Conservation (phyloP, 768 basidiomycete species). For the Naganishia friedmannii region DNA sequence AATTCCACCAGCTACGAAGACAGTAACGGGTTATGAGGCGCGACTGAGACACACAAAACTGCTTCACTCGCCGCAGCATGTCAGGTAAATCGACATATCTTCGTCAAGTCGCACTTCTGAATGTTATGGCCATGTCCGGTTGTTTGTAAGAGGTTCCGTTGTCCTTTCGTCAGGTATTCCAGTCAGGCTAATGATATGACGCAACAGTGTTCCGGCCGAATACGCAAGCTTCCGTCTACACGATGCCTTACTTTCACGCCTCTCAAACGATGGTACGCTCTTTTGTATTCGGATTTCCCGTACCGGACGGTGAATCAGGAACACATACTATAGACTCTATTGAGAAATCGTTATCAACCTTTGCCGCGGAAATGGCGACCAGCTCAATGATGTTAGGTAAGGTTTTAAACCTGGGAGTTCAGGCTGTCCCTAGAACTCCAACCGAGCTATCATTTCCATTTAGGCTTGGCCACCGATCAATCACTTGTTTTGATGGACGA, state of each 20-base stretch:
- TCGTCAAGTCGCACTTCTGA: slow-evolving; percentile 76
- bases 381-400: slow-evolving; percentile 84
- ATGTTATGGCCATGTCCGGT: slow-evolving; percentile 82
- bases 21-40: too few relatives aligned
- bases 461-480: slow-evolving; percentile 63
- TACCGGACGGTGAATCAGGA: neutral
- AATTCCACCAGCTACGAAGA: neutral
- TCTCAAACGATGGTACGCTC: slow-evolving; percentile 71
- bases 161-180: neutral
- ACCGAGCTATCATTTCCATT: neutral
- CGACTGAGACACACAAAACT: neutral
- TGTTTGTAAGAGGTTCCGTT: slow-evolving; percentile 60
- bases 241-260: slow-evolving; percentile 74
- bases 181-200: neutral
- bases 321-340: slow-evolving; percentile 63
- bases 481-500: slow-evolving; percentile 86
- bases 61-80: slow-evolving; percentile 57
- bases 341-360: slow-evolving; percentile 85
- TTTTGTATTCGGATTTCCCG: neutral
- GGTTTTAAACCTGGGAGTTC: slow-evolving; percentile 4
- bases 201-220: slow-evolving; percentile 70
- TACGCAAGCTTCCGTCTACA: slow-evolving; percentile 90
- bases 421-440: neutral
- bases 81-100: slow-evolving; percentile 94
- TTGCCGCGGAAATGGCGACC: slow-evolving; percentile 90